These are phyloP conservation scores for Boletus rubropictus DNA, from an alignment of 768 basidiomycete species.

Conservation along the genomic window DNA sequence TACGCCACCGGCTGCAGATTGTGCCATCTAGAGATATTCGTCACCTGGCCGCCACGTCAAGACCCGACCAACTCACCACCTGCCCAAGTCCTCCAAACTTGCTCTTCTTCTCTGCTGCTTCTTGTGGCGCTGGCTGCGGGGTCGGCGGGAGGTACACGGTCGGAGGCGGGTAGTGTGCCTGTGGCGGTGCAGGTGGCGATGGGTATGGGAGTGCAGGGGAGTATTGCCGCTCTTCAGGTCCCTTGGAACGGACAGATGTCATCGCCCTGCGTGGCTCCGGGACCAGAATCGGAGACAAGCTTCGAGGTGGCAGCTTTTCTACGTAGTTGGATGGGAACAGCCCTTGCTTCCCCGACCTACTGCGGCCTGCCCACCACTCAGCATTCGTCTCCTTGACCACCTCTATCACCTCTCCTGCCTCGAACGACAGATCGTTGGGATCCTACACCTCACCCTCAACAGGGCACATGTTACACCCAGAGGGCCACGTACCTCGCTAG, in stretches of 20 bases:
- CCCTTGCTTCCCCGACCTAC: conserved; percentile 54
- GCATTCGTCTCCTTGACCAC: conserved; percentile 76
- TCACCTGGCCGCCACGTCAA: neutral
- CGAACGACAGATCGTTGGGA: conserved; percentile 71
- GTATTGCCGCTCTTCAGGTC: conserved; percentile 10
- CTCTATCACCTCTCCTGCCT: conserved; percentile 70
- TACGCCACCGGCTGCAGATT: conserved; percentile 36
- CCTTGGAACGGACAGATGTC: conserved; percentile 5
- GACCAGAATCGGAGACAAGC: conserved; percentile 19
- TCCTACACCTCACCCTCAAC: conserved; percentile 42
- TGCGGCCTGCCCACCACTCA: conserved; percentile 87
- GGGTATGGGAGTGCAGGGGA: conserved; percentile 21
- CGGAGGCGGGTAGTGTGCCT: conserved; percentile 9
- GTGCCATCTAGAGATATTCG: conserved; percentile 22
- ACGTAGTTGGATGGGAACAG: conserved; percentile 78
- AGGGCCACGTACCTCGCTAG: conserved; percentile 21
- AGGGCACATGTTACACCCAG: neutral
- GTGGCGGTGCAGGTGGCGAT: conserved; percentile 12
- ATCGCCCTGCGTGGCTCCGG: conserved; percentile 19
- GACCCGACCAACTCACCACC: conserved; percentile 25
- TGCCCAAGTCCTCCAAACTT: conserved; percentile 38
- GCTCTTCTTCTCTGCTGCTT: conserved; percentile 29
- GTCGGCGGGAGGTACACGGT: conserved; percentile 15
- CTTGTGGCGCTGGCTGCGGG: conserved; percentile 32
- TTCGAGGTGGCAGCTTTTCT: conserved; percentile 42